A percentile compares a stretch with the other conserved stretches of the same genome.
Conservation (phyloP, 129 eudicot species). For the Flaveria linearis region DNA sequence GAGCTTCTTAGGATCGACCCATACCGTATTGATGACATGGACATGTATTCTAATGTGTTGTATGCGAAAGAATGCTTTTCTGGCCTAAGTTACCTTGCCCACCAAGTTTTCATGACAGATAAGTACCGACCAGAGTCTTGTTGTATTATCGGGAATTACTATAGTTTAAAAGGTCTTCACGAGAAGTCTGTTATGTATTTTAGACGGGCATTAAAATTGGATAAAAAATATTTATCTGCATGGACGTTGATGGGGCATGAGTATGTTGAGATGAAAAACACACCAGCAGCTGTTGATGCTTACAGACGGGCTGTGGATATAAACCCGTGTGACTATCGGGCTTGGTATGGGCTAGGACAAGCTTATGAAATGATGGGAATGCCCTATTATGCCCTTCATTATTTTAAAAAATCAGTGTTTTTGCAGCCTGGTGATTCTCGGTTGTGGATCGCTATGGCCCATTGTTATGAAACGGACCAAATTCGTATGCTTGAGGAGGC, state of each 20-base stretch:
- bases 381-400: slow-evolving; percentile 67
- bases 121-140: slow-evolving; percentile 96
- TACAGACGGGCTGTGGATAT: slow-evolving; percentile 90
- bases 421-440: slow-evolving; percentile 76
- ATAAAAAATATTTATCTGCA: slow-evolving; percentile 84
- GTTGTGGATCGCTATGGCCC: slow-evolving; percentile 91
- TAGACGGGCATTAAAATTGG: slow-evolving; percentile 76
- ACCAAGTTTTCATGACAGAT: slow-evolving; percentile 78
- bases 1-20: slow-evolving; percentile 89
- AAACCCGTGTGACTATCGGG: slow-evolving; percentile 40
- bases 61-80: slow-evolving; percentile 88
- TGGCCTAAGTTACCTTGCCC: slow-evolving; percentile 88
- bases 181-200: slow-evolving; percentile 89
- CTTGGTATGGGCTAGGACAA: slow-evolving; percentile 98
- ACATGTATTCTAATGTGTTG: slow-evolving; percentile 90
- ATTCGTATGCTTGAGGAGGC: slow-evolving; percentile 73
- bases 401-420: slow-evolving; percentile 74
- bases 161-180: slow-evolving; percentile 92
- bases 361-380: slow-evolving; percentile 66
- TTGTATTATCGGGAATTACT: slow-evolving; percentile 89
- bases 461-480: slow-evolving; percentile 84
- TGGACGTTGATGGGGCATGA: slow-evolving; percentile 99
- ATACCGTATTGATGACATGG: slow-evolving; percentile 93
- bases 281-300: slow-evolving; percentile 86
- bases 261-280: slow-evolving; percentile 93